phyloP scores from a whole-genome alignment of 169 alveolate species.

The Babesia sp. region DNA sequence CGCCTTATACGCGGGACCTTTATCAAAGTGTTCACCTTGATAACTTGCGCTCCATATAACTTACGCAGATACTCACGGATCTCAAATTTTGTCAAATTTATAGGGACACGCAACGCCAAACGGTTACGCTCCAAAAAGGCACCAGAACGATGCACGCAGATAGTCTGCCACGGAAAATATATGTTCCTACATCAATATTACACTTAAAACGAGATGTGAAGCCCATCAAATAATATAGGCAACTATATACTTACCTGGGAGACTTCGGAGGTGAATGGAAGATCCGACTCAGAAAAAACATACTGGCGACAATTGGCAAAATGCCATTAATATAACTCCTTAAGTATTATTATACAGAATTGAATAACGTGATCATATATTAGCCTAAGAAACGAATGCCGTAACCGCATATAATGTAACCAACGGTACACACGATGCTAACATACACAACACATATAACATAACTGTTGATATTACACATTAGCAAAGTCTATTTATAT shows the following conservation, averaged over 20 bases:
- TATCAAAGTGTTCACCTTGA: conserved; percentile 82
- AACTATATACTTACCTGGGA: conserved; percentile 61
- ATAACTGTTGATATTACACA: too few species aligned
- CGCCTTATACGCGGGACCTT: conserved; percentile 79
- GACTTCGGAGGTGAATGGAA: conserved; percentile 72
- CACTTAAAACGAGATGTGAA: background rate
- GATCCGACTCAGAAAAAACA: conserved; percentile 28
- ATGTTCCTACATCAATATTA: conserved; percentile 71
- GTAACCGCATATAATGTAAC: too few species aligned
- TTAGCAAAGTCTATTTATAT: too few species aligned
- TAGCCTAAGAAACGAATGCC: too few species aligned
- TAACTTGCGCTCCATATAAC: conserved; percentile 81
- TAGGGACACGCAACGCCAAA: conserved; percentile 84
- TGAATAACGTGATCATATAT: too few species aligned
- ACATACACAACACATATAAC: too few species aligned
- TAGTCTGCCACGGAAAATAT: conserved; percentile 86
- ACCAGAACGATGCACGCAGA: conserved; percentile 82
- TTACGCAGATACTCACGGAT: conserved; percentile 83
- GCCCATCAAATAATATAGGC: background rate
- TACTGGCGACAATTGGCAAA: conserved; percentile 9
- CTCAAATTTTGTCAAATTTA: conserved; percentile 83
- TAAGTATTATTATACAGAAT: too few species aligned
- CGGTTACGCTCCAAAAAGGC: conserved; percentile 82
- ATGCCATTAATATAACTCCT: too few species aligned
- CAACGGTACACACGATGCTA: too few species aligned